Percentiles rank a stretch among this genome's conserved stretches.
These are phyloP conservation scores for Trichoderma parareesei DNA, from an alignment of 495 filamentous ascomycete species.

Conservation along the genomic window DNA sequence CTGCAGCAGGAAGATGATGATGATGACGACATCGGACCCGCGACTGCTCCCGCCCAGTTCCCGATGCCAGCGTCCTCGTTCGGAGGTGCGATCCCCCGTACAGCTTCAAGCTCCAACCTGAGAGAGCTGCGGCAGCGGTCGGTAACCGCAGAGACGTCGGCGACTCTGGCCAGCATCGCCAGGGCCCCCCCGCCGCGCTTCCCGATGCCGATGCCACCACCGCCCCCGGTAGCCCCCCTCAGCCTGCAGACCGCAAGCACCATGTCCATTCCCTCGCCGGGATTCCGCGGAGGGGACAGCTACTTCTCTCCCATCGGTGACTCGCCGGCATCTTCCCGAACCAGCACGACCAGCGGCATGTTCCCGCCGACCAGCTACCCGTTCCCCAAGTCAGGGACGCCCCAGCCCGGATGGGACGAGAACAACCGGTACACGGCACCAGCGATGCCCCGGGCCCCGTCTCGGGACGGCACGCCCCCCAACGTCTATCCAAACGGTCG, in stretches of 20 bases:
- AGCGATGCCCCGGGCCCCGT: slow-evolving; percentile 68
- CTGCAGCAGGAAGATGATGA: slow-evolving; percentile 71
- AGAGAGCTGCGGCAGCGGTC: slow-evolving; percentile 68
- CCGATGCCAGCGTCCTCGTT: slow-evolving; percentile 14
- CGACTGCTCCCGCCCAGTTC: slow-evolving; percentile 12
- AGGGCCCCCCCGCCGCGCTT: slow-evolving; percentile 59
- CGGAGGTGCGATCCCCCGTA: slow-evolving; percentile 55
- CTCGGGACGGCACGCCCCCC: slow-evolving; percentile 63
- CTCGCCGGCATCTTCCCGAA: slow-evolving; percentile 73
- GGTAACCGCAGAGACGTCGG: slow-evolving; percentile 61
- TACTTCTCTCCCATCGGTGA: slow-evolving; percentile 89
- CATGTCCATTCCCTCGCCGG: slow-evolving; percentile 32
- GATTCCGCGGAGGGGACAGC: slow-evolving; percentile 53
- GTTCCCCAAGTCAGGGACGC: slow-evolving; percentile 67
- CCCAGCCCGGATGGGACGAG: slow-evolving; percentile 55
- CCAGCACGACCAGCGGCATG: slow-evolving; percentile 50
- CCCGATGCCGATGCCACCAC: slow-evolving; percentile 46
- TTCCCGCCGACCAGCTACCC: slow-evolving; percentile 61
- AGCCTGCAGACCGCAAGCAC: slow-evolving; percentile 65
- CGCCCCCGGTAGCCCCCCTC: slow-evolving; percentile 36
- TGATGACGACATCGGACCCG: slow-evolving; percentile 38
- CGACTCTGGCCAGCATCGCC: slow-evolving; percentile 38
- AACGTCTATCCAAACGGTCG: slow-evolving; percentile 59
- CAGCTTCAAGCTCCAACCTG: slow-evolving; percentile 64
- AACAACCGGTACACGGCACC: slow-evolving; percentile 79